phyloP scores from a whole-genome alignment of 1,284 basidiomycete species.

The Caloboletus firmus region DNA sequence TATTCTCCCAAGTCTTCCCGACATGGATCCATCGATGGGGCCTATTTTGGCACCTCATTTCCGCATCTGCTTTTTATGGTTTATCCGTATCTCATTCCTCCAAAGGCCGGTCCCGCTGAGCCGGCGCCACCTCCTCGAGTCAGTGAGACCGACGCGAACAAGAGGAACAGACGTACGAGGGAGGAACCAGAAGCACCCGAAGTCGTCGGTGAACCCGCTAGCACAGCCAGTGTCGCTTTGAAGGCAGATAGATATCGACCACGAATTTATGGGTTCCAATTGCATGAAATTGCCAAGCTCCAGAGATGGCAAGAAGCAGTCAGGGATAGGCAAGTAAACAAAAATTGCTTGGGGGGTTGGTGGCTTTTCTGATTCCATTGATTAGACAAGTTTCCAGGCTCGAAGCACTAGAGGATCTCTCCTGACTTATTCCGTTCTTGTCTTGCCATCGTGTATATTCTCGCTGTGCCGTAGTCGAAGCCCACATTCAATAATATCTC shows the following conservation, averaged over 20 bases:
- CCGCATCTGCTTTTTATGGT: conserved; percentile 95
- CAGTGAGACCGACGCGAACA: conserved; percentile 39
- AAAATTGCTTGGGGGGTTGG: background rate
- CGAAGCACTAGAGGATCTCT: conserved; percentile 35
- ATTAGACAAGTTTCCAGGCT: conserved; percentile 32
- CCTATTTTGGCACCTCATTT: conserved; percentile 96
- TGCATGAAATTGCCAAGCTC: conserved; percentile 89
- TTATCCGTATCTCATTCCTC: conserved; percentile 86
- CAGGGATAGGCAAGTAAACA: conserved; percentile 70
- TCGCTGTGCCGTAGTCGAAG: conserved; percentile 7
- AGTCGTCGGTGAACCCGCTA: conserved; percentile 60
- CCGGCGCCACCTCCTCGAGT: conserved; percentile 31
- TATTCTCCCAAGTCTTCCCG: conserved; percentile 94
- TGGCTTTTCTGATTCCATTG: conserved; percentile 13
- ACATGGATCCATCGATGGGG: conserved; percentile 93
- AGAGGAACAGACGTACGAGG: conserved; percentile 47
- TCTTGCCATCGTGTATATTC: conserved; percentile 5
- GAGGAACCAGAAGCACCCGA: conserved; percentile 54
- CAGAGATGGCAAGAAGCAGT: conserved; percentile 92
- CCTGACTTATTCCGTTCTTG: conserved; percentile 15
- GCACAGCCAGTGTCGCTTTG: conserved; percentile 75
- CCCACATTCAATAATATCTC: background rate
- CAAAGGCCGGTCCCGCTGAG: conserved; percentile 71
- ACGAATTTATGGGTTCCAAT: conserved; percentile 91
- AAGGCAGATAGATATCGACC: conserved; percentile 90